Conservation (phyloP, 2,329 filamentous ascomycete species). For the Penicillium olsonii region DNA sequence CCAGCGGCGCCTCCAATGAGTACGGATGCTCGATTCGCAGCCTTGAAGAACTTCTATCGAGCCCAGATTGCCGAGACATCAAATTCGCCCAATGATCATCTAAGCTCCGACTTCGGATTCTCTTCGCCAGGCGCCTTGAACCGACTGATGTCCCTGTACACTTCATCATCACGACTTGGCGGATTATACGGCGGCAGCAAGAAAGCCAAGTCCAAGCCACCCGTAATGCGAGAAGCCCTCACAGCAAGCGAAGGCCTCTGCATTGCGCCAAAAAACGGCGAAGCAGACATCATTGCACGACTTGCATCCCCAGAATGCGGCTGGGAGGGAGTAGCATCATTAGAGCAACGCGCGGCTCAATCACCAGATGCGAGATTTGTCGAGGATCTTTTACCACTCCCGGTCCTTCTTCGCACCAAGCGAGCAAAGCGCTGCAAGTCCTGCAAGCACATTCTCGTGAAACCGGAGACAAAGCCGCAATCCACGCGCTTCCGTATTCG, state of each 20-base stretch:
- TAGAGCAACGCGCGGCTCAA: constrained; percentile 55
- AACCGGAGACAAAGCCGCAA: constrained; percentile 86
- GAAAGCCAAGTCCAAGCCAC: constrained; percentile 66
- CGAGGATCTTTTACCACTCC: constrained; percentile 75
- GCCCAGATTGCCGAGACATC: constrained; percentile 69
- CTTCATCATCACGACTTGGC: constrained; percentile 55
- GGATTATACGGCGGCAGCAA: constrained; percentile 59
- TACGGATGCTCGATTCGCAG: constrained; percentile 70
- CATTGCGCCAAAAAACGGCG: constrained; percentile 59
- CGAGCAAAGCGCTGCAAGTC: constrained; percentile 89
- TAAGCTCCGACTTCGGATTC: constrained; percentile 56
- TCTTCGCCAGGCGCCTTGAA: constrained; percentile 78
- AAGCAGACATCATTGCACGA: constrained; percentile 61
- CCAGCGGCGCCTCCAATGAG: constrained; percentile 48
- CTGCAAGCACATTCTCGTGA: constrained; percentile 92
- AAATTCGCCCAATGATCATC: constrained; percentile 52
- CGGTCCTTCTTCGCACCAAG: constrained; percentile 83
- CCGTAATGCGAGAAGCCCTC: constrained; percentile 78
- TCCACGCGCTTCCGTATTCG: constrained; percentile 92
- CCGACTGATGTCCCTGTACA: constrained; percentile 90
- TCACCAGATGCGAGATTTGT: constrained; percentile 61
- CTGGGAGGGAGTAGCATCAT: constrained; percentile 64
- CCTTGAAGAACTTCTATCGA: constrained; percentile 79
- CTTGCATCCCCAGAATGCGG: constrained; percentile 56
- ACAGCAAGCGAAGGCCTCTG: constrained; percentile 71